Evolutionary conservation across 2,329 filamentous ascomycete species (phyloP).

Genomic region (Graphilbum fragrans): DNA sequence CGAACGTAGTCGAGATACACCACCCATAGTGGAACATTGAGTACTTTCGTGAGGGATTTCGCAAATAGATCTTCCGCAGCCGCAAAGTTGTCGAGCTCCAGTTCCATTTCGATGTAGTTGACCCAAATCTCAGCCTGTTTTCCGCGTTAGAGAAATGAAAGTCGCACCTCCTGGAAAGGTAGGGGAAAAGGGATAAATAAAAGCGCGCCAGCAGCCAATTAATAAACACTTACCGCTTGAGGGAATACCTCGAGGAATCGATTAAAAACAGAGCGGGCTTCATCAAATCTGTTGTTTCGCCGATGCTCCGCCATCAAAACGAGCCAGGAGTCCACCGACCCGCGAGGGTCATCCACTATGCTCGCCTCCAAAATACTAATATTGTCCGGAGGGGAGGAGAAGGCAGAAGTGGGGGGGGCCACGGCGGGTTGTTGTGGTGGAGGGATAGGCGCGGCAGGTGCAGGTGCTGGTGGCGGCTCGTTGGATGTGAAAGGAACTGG

Average conservation of each 20-base stretch:
- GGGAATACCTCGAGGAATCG: conserved; percentile 84
- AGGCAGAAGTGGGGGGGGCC: conserved; percentile 15
- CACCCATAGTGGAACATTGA: conserved; percentile 81
- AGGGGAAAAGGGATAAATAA: background rate
- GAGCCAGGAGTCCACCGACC: conserved; percentile 87
- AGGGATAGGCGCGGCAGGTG: conserved; percentile 5
- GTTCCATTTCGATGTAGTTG: conserved; percentile 78
- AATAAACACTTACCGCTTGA: conserved; percentile 61
- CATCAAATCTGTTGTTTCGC: conserved; percentile 68
- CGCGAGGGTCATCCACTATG: conserved; percentile 82
- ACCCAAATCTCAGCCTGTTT: conserved; percentile 81
- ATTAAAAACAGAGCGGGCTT: conserved; percentile 69
- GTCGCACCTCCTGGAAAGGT: background rate
- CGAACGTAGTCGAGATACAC: conserved; percentile 93
- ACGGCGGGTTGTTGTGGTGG: conserved; percentile 7
- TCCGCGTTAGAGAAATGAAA: conserved; percentile 18
- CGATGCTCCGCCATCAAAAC: conserved; percentile 76
- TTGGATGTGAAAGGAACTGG: background rate
- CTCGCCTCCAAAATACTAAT: conserved; percentile 78
- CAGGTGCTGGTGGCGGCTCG: background rate
- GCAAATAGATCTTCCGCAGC: conserved; percentile 76
- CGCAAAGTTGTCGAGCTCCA: conserved; percentile 70
- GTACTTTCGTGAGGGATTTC: conserved; percentile 61
- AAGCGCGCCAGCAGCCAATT: too few relatives aligned
- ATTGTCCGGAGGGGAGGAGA: conserved; percentile 50